Evolutionary conservation across 129 eudicot genomes (phyloP).

Genomic region (Arctium minus): DNA sequence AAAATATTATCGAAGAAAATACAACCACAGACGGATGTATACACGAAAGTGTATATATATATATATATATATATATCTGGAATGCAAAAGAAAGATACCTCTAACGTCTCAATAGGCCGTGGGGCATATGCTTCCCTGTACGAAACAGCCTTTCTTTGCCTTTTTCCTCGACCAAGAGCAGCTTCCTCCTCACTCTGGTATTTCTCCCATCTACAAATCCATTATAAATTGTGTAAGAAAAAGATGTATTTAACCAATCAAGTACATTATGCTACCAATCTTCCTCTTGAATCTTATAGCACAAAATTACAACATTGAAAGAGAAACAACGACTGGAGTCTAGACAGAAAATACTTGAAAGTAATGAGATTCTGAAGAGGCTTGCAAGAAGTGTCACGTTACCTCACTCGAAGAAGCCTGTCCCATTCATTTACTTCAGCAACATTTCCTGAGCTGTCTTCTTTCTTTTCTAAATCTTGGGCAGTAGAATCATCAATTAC

Average conservation of each 20-base stretch:
- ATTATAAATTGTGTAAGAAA: background rate
- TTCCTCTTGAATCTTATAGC: too few species aligned
- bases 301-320: too few species aligned
- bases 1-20: background rate
- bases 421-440: conserved; percentile 98
- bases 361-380: too few species aligned
- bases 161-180: conserved; percentile 94
- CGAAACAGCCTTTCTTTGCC: conserved; percentile 84
- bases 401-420: conserved; percentile 92
- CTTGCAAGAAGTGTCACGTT: background rate
- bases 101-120: conserved; percentile 47
- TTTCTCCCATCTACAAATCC: conserved; percentile 79
- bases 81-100: conserved; percentile 35
- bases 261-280: too few species aligned
- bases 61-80: background rate
- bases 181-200: conserved; percentile 94
- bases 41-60: background rate
- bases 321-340: too few species aligned
- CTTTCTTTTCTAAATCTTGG: conserved; percentile 51
- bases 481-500: conserved; percentile 39
- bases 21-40: background rate
- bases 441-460: conserved; percentile 39
- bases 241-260: too few species aligned
- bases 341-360: too few species aligned
- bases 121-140: conserved; percentile 79